phyloP scores from a whole-genome alignment of 768 basidiomycete species.

The Russula foetens region DNA sequence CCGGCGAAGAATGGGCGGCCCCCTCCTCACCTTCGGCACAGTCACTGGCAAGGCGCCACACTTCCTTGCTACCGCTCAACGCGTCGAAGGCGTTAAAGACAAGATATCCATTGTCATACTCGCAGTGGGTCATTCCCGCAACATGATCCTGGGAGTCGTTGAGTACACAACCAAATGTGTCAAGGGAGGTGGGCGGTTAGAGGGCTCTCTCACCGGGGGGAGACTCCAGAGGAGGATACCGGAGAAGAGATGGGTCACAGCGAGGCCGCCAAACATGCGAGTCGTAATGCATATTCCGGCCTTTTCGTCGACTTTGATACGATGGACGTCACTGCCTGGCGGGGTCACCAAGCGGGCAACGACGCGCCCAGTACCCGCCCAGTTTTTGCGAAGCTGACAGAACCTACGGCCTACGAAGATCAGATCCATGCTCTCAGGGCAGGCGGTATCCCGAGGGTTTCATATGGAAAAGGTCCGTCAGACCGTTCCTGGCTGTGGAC shows the following conservation, averaged over 20 bases:
- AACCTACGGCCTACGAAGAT: slow-evolving; percentile 36
- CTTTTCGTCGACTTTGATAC: slow-evolving; percentile 70
- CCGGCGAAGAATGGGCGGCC: not conserved
- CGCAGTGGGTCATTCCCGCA: slow-evolving; percentile 59
- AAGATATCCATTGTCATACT: no score
- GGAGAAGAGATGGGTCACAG: no score
- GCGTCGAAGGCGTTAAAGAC: slow-evolving; percentile 54
- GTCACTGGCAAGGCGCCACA: no score
- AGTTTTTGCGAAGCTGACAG: slow-evolving; percentile 38
- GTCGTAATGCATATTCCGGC: no score
- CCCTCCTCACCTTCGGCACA: slow-evolving; percentile 6
- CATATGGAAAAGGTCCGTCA: not conserved
- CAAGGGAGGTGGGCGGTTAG: no score
- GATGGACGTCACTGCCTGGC: slow-evolving; percentile 50
- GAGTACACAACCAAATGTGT: not conserved
- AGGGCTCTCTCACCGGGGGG: slow-evolving; percentile 34
- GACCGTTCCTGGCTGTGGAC: slow-evolving; percentile 20
- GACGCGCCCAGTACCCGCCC: slow-evolving; percentile 46
- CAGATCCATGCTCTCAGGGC: not conserved
- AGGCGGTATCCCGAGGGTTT: not conserved
- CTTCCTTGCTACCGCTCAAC: slow-evolving; percentile 57
- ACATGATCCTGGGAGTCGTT: slow-evolving; percentile 37
- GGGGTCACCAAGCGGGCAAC: slow-evolving; percentile 27
- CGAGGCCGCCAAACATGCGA: no score
- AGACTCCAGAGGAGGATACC: slow-evolving; percentile 53